Conservation (phyloP, 495 filamentous ascomycete species). For the Aspergillus bertholletiae region DNA sequence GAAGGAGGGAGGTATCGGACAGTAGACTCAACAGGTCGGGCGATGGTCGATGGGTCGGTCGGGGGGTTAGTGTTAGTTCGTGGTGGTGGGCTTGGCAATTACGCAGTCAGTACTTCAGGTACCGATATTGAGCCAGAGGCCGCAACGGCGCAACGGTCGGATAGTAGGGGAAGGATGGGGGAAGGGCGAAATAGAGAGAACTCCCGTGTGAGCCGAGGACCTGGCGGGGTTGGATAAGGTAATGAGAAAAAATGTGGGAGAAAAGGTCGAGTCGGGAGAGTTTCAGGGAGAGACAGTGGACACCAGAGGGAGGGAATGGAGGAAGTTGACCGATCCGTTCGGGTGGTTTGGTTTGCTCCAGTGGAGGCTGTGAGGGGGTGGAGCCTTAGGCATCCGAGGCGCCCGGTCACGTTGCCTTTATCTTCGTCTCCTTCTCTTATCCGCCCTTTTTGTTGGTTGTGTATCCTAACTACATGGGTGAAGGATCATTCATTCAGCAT, state of each 20-base stretch:
- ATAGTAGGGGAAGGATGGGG: constrained; percentile 9
- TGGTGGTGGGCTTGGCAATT: constrained; percentile 26
- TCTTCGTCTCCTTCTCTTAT: constrained; percentile 12
- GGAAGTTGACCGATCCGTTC: neutral
- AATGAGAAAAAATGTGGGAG: constrained; percentile 1
- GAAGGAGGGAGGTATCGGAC: neutral
- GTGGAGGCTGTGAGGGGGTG: constrained; percentile 1
- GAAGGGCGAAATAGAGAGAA: neutral
- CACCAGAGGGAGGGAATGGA: constrained; percentile 2
- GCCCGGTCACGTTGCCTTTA: constrained; percentile 32
- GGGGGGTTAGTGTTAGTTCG: constrained; percentile 14
- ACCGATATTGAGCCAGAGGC: neutral
- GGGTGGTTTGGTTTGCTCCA: neutral
- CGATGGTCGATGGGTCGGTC: constrained; percentile 9
- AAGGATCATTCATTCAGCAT: no score
- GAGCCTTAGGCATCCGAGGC: neutral
- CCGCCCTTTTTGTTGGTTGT: no score
- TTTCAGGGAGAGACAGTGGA: constrained; percentile 16
- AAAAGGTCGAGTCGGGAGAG: constrained; percentile 8
- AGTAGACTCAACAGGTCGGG: constrained; percentile 11
- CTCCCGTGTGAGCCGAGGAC: neutral
- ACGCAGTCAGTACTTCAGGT: neutral
- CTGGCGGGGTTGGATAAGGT: constrained; percentile 4
- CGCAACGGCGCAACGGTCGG: neutral
- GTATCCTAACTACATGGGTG: no score